A percentile compares a stretch with the other conserved stretches of the same genome.
These are phyloP conservation scores for Lepiota brunneoincarnata DNA, from an alignment of 768 basidiomycete genomes.

Conservation along the genomic window DNA sequence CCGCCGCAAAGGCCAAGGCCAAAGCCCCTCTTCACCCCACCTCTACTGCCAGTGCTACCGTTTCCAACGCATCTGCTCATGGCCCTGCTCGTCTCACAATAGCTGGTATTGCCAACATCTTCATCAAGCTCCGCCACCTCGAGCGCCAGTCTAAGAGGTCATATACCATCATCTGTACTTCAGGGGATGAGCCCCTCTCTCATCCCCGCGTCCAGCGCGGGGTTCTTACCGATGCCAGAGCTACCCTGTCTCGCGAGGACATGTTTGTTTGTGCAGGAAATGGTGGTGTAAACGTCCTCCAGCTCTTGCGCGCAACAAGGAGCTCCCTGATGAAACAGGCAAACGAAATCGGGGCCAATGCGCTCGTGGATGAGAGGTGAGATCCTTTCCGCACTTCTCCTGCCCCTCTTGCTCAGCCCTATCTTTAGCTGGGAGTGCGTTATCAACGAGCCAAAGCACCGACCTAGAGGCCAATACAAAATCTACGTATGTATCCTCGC, in stretches of 20 bases:
- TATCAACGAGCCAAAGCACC: slow-evolving; percentile 52
- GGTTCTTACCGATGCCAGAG: slow-evolving; percentile 17
- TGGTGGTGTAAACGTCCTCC: slow-evolving; percentile 54
- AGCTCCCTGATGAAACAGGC: slow-evolving; percentile 48
- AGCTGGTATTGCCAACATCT: slow-evolving; percentile 47
- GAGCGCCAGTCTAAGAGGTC: slow-evolving; percentile 22
- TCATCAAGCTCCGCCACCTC: slow-evolving; percentile 51
- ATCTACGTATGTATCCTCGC: slow-evolving; percentile 48
- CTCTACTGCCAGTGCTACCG: background rate
- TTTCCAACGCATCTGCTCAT: background rate
- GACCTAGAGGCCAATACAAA: slow-evolving; percentile 49
- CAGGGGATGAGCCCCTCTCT: slow-evolving; percentile 36
- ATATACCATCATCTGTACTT: slow-evolving; percentile 30
- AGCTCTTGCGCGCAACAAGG: slow-evolving; percentile 56
- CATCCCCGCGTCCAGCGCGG: slow-evolving; percentile 31
- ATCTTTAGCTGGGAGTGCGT: slow-evolving; percentile 58
- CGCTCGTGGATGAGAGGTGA: slow-evolving; percentile 68
- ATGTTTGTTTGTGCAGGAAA: slow-evolving; percentile 52
- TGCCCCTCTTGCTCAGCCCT: slow-evolving; percentile 12
- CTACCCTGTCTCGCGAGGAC: slow-evolving; percentile 33
- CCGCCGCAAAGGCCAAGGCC: background rate
- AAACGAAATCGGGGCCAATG: slow-evolving; percentile 49
- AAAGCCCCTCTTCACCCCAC: background rate
- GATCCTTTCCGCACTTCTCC: slow-evolving; percentile 21
- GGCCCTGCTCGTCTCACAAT: slow-evolving; percentile 26